These are phyloP conservation scores for Persicaria maculosa DNA, from an alignment of 148 eudicot species.

Conservation along the genomic window DNA sequence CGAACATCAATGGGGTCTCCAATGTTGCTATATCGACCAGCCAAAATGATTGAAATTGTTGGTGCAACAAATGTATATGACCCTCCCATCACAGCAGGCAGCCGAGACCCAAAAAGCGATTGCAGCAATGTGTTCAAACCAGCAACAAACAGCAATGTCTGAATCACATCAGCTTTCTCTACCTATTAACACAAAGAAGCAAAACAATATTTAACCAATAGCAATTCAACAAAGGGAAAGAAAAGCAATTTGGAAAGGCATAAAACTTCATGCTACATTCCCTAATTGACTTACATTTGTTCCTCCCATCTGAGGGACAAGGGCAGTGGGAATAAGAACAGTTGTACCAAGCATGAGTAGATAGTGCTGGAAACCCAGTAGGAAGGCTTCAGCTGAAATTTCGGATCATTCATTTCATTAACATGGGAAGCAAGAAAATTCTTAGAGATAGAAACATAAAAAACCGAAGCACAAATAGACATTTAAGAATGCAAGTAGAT, in stretches of 20 bases:
- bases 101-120: slow-evolving; percentile 73
- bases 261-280: not conserved
- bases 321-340: slow-evolving; percentile 82
- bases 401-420: not conserved
- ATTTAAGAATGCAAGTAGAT: not conserved
- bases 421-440: not conserved
- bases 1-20: slow-evolving; percentile 58
- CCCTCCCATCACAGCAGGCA: slow-evolving; percentile 93
- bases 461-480: not conserved
- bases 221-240: not conserved
- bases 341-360: slow-evolving; percentile 95
- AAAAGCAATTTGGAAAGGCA: not conserved
- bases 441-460: not conserved
- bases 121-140: slow-evolving; percentile 92
- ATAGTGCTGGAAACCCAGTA: slow-evolving; percentile 94
- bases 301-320: slow-evolving; percentile 99
- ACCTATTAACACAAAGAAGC: slow-evolving; percentile 31
- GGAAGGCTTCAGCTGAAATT: slow-evolving; percentile 81
- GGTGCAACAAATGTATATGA: slow-evolving; percentile 92
- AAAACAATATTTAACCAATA: not conserved
- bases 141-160: slow-evolving; percentile 91
- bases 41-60: slow-evolving; percentile 84
- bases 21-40: slow-evolving; percentile 73
- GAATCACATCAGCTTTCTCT: slow-evolving; percentile 95
- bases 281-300: slow-evolving; percentile 53